phyloP scores from a whole-genome alignment of 306 rosid genomes.

The Rosa chinensis region DNA sequence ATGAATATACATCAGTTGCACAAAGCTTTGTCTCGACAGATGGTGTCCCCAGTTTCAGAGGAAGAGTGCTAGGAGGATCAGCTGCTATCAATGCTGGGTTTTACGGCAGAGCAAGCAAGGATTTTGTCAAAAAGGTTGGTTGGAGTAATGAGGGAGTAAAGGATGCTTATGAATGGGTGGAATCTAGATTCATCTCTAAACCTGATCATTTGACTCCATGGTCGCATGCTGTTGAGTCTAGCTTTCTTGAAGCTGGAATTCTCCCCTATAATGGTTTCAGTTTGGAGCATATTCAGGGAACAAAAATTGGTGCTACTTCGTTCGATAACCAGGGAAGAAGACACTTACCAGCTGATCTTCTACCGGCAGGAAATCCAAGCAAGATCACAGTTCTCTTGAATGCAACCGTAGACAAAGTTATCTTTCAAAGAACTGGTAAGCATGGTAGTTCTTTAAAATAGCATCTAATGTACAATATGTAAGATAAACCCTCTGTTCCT shows the following conservation, averaged over 20 bases:
- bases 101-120: slow-evolving; percentile 70
- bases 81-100: slow-evolving; percentile 63
- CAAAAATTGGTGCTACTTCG: slow-evolving; percentile 63
- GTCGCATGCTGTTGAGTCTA: slow-evolving; percentile 60
- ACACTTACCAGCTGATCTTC: slow-evolving; percentile 69
- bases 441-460: background rate
- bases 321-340: slow-evolving; percentile 60
- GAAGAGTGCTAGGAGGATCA: no score
- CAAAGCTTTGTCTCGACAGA: slow-evolving; percentile 65
- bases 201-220: slow-evolving; percentile 49
- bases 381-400: slow-evolving; percentile 55
- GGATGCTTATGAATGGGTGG: slow-evolving; percentile 69
- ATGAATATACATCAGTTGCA: slow-evolving; percentile 55
- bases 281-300: slow-evolving; percentile 63
- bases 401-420: slow-evolving; percentile 65
- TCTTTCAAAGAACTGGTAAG: slow-evolving; percentile 49
- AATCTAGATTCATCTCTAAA: slow-evolving; percentile 57
- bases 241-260: slow-evolving; percentile 73
- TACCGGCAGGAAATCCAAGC: slow-evolving; percentile 49
- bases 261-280: slow-evolving; percentile 67
- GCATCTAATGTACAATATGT: background rate
- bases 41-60: slow-evolving; percentile 28
- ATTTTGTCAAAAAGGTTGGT: slow-evolving; percentile 46
- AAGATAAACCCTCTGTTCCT: background rate
- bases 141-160: slow-evolving; percentile 57